Base-by-base conservation (phyloP, 108 stramenopile species). In the Cyclotella sp. region DNA sequence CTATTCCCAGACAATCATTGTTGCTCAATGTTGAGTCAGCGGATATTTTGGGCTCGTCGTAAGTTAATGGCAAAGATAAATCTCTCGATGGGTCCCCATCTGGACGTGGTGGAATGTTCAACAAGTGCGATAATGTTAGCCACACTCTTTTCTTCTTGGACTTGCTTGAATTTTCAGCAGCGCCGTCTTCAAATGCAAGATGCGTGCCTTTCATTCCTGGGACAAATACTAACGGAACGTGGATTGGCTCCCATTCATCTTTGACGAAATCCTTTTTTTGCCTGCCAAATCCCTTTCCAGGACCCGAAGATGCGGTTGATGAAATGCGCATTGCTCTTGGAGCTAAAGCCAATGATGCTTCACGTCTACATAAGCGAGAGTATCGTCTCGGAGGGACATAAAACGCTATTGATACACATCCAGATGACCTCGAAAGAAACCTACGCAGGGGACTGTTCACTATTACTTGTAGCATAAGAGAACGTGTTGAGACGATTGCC, bases 171-270 rank as follows among this genome's bases (percentile, higher is more conserved):
- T 45, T 58, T 9, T 41, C 45, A 55, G 21, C 49, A 49, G 46
- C 66, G 54, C 65, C 67, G 28, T 73, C 68, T 45, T 63, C 61
- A 54, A 82, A 82, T 18, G 86, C 76, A 43, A 86, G 72, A 73
- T 86, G 86, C 1, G 84, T 78, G 21, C 86, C 86, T 63, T 86
- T 86, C 81, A 86, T 84, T 21, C 86, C 86, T 3, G 84, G 86
- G 9, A 86, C 67, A 60, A 86, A 86, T 13, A 86, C 83, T 16
- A 86, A 67, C 11, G 86, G 86, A 11, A 86, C 68, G 43, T 74
- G 61, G 1, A 81, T 61, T 3, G 73, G 34, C 26, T 79, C 52
- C 78, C 78, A 77, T 42, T 77, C 63, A 9, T 57, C 46, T 51
- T 63, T 69, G 45, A 43, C 41, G 3, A 43, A n/a, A 16, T 68